Evolutionary conservation across 495 filamentous ascomycete genomes (phyloP).

Genomic region (Aspergillus affinis): DNA sequence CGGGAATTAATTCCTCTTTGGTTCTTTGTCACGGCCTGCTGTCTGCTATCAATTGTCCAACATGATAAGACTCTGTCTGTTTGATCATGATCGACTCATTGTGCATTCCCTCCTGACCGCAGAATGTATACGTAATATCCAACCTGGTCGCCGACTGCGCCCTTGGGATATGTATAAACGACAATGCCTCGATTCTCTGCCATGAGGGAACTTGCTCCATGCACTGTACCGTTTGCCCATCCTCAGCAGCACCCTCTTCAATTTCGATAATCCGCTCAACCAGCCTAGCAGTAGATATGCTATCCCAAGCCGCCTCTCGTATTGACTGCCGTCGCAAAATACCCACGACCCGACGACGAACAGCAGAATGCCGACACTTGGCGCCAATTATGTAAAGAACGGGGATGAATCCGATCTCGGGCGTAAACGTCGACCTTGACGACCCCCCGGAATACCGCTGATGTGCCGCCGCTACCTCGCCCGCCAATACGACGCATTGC

Average conservation of each 20-base stretch:
- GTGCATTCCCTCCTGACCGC: constrained; percentile 19
- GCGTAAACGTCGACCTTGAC: constrained; percentile 9
- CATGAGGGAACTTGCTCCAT: constrained; percentile 25
- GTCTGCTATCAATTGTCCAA: no score
- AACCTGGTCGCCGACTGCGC: constrained; percentile 21
- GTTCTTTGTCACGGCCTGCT: no score
- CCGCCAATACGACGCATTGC: constrained; percentile 9
- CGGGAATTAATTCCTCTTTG: no score
- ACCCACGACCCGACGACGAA: constrained; percentile 23
- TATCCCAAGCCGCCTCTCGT: constrained; percentile 35
- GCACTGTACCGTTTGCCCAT: constrained; percentile 15
- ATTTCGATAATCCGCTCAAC: constrained; percentile 31
- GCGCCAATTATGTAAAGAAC: constrained; percentile 29
- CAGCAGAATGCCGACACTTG: constrained; percentile 30
- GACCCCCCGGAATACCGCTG: constrained; percentile 8
- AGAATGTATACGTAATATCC: constrained; percentile 32
- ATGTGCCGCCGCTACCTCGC: constrained; percentile 10
- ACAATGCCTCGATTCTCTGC: constrained; percentile 29
- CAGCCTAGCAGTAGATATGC: constrained; percentile 24
- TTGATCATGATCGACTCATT: constrained; percentile 23
- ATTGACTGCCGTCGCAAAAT: constrained; percentile 29
- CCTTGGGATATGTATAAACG: constrained; percentile 17
- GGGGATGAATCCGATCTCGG: constrained; percentile 13
- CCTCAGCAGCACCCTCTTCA: constrained; percentile 19
- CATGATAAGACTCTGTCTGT: no score